Percentiles rank a stretch among this genome's conserved stretches.
phyloP scores from a whole-genome alignment of 495 filamentous ascomycete genomes.

The Aspergillus biplanus region DNA sequence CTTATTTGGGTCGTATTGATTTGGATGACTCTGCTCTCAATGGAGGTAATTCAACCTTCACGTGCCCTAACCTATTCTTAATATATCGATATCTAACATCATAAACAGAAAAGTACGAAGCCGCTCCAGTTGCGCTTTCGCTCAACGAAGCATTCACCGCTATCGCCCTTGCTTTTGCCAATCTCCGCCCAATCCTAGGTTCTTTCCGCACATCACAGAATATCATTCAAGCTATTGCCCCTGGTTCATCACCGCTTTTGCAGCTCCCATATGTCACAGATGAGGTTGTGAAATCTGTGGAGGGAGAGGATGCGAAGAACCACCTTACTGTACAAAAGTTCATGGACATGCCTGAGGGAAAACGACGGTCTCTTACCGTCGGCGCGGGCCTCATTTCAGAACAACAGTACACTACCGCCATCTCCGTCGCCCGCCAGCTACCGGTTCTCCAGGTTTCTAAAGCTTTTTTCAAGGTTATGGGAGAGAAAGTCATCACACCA shows the following conservation, averaged over 20 bases:
- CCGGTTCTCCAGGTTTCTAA: slow-evolving; percentile 85
- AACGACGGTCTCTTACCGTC: slow-evolving; percentile 68
- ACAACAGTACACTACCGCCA: slow-evolving; percentile 73
- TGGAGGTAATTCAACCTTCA: slow-evolving; percentile 60
- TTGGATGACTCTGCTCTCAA: slow-evolving; percentile 71
- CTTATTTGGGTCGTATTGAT: slow-evolving; percentile 86
- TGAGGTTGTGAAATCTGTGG: slow-evolving; percentile 70
- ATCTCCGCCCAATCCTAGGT: slow-evolving; percentile 76
- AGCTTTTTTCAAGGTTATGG: slow-evolving; percentile 97
- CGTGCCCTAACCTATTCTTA: background rate
- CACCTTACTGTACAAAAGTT: slow-evolving; percentile 84
- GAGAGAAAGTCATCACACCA: slow-evolving; percentile 91
- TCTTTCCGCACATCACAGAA: slow-evolving; percentile 83
- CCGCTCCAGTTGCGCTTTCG: slow-evolving; percentile 80
- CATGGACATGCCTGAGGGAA: slow-evolving; percentile 76
- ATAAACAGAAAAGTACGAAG: slow-evolving; percentile 66
- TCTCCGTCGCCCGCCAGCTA: slow-evolving; percentile 77
- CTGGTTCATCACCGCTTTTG: slow-evolving; percentile 81
- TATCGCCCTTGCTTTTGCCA: slow-evolving; percentile 85
- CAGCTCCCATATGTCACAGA: slow-evolving; percentile 90
- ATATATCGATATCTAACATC: slow-evolving; percentile 13
- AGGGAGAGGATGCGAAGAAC: slow-evolving; percentile 70
- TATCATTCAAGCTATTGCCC: slow-evolving; percentile 86
- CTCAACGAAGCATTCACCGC: slow-evolving; percentile 85
- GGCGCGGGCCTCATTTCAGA: slow-evolving; percentile 73